Evolutionary conservation across 2,329 filamentous ascomycete genomes (phyloP), one percentile per base, ranked within the genome.

Genomic region (Pyricularia pennisetigena): DNA sequence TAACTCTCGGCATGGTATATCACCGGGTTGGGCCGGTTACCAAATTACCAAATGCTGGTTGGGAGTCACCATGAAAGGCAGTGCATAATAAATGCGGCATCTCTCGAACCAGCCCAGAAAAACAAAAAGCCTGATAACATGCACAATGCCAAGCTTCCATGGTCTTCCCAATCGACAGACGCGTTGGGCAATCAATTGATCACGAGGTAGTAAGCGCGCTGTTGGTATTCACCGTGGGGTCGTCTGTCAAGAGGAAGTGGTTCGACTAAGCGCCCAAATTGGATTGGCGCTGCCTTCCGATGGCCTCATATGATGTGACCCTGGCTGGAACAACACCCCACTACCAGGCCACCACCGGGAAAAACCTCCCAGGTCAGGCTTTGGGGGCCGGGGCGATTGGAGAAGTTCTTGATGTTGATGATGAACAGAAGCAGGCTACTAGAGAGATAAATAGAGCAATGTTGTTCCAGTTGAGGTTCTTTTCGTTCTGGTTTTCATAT

Each of bases 261-360:
- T 67, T 49, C 59, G 66, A 67, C 66, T 26, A 24, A 30, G 28
- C n/a, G 35, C 57, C 23, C 20, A 35, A 59, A 30, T 57, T 54
- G 41, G 54, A 30, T 59, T 67, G 66, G 66, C 66, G 16, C 66
- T 35, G 66, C 54, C 57, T 32, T 30, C 10, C 20, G 28, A 26
- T 64, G 57, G 29, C 59, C 30, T 35, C 29, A 64, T 63, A 54
- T 67, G 59, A 67, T 32, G 30, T 28, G 66, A 67, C 62, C 26
- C 57, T 16, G 24, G 20, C 8, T n/a, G 5, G 23, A 24, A 24
- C 30, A 67, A 67, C 66, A 67, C 49, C 32, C 66, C 66, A 67
- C 66, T 24, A 63, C 32, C 66, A 63, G 54, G 30, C 66, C 54
- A 67, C 49, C 29, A 26, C 26, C 26, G 26, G 59, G 28, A 29